These are phyloP conservation scores for Kodamaea jinghongensis DNA, from an alignment of 805 yeast species.

Conservation along the genomic window DNA sequence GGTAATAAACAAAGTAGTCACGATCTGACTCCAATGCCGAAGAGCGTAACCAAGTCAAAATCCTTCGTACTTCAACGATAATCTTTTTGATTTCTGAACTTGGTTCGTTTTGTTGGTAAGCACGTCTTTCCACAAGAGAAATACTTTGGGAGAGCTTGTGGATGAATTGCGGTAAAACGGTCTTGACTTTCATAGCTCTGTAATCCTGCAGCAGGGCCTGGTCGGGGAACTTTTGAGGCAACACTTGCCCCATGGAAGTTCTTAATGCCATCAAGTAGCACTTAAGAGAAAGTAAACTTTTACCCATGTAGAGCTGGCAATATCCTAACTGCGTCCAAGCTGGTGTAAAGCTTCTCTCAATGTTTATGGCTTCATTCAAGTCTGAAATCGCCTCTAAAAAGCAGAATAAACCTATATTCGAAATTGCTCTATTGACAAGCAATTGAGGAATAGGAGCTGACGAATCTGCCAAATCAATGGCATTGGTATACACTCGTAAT, in stretches of 20 bases:
- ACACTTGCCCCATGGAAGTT: conserved; percentile 28
- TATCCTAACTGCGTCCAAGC: conserved; percentile 46
- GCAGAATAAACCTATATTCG: conserved; percentile 40
- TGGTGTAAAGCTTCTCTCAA: conserved; percentile 35
- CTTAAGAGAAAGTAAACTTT: conserved; percentile 29
- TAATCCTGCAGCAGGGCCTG: conserved; percentile 18
- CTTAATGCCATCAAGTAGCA: conserved; percentile 34
- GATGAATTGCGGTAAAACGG: conserved; percentile 38
- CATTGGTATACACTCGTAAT: conserved; percentile 36
- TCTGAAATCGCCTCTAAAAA: conserved; percentile 39
- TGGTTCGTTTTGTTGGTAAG: conserved; percentile 34
- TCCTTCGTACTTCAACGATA: conserved; percentile 25
- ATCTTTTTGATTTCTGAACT: conserved; percentile 21
- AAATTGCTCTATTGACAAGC: conserved; percentile 38
- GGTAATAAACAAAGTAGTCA: conserved; percentile 26
- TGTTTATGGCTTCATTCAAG: conserved; percentile 28
- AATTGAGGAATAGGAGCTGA: conserved; percentile 27
- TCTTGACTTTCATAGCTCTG: conserved; percentile 18
- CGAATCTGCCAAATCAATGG: conserved; percentile 18
- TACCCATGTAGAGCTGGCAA: conserved; percentile 42
- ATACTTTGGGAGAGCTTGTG: conserved; percentile 33
- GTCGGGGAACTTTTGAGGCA: conserved; percentile 23
- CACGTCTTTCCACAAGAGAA: conserved; percentile 35
- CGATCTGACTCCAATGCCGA: conserved; percentile 24
- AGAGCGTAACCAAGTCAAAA: conserved; percentile 25